A percentile compares a stretch with the other conserved stretches of the same genome.
These are phyloP conservation scores for Dioscorea alata DNA, from an alignment of 106 monocot genomes.

Conservation along the genomic window DNA sequence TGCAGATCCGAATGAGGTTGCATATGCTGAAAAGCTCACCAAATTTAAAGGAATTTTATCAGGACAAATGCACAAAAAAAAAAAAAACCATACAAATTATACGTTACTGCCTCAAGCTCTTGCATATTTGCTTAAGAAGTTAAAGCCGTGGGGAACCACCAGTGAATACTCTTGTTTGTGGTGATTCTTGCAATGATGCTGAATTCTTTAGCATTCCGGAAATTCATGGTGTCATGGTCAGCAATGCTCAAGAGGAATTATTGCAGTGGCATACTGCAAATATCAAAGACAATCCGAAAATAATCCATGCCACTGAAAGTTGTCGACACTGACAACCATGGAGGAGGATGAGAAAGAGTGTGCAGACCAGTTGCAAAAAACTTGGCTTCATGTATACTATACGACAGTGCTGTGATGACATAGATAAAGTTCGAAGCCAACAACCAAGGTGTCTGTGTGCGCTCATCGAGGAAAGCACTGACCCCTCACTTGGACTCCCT, in stretches of 20 bases:
- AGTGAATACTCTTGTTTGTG: constrained; percentile 79
- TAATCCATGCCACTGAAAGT: constrained; percentile 75
- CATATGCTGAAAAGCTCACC: constrained; percentile 47
- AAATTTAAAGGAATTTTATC: constrained; percentile 88
- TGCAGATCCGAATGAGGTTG: constrained; percentile 49
- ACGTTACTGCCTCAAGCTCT: constrained; percentile 84
- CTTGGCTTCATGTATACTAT: constrained; percentile 30
- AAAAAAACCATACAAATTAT: too few relatives aligned
- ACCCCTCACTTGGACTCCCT: constrained; percentile 22
- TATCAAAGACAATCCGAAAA: constrained; percentile 66
- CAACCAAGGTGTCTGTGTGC: constrained; percentile 38
- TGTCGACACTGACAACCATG: background rate
- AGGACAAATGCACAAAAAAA: too few relatives aligned
- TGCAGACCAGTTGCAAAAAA: constrained; percentile 34
- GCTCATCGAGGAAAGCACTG: constrained; percentile 36
- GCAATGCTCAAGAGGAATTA: constrained; percentile 92
- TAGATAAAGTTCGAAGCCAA: constrained; percentile 24
- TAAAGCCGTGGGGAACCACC: constrained; percentile 50
- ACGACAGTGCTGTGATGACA: constrained; percentile 33
- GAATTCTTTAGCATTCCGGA: constrained; percentile 82
- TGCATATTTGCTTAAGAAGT: constrained; percentile 71
- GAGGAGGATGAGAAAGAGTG: constrained; percentile 29
- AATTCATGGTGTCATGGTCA: constrained; percentile 93
- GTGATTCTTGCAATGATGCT: constrained; percentile 95
- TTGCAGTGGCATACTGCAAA: constrained; percentile 79